Conservation (phyloP, 73 alveolate species). For the Paramecium caudatum region DNA sequence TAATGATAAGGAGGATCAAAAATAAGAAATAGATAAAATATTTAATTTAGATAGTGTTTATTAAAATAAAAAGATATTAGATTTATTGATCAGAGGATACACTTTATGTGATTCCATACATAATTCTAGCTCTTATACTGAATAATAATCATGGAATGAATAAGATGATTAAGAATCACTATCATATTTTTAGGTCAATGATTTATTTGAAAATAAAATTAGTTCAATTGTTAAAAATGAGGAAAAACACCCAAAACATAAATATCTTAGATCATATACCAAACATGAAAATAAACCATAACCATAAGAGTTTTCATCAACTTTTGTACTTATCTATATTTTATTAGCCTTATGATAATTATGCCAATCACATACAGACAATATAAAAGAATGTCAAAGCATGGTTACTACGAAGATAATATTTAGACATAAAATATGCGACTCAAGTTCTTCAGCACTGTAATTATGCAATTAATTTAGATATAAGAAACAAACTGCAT, state of each 20-base stretch:
- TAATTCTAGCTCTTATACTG: slow-evolving; percentile 56
- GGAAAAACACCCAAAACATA: slow-evolving; percentile 33
- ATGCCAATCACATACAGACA: slow-evolving; percentile 34
- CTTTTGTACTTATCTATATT: background rate
- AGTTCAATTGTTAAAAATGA: slow-evolving; percentile 11
- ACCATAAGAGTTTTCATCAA: background rate
- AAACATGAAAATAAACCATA: slow-evolving; percentile 11
- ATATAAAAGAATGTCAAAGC: slow-evolving; percentile 73
- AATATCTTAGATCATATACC: slow-evolving; percentile 13
- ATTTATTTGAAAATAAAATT: slow-evolving; percentile 32
- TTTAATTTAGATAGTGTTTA: slow-evolving; percentile 18
- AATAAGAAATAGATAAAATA: background rate
- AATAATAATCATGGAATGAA: slow-evolving; percentile 58
- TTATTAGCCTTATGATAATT: slow-evolving; percentile 22
- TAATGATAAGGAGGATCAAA: background rate
- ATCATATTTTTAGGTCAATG: background rate
- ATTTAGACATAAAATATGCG: slow-evolving; percentile 72
- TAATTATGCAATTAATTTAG: background rate
- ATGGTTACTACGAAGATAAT: slow-evolving; percentile 72
- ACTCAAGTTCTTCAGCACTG: slow-evolving; percentile 66
- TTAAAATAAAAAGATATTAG: slow-evolving; percentile 34
- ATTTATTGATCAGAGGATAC: slow-evolving; percentile 25
- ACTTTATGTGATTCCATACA: slow-evolving; percentile 48
- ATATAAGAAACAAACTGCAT: slow-evolving; percentile 49
- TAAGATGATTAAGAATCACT: slow-evolving; percentile 36